Evolutionary conservation across 2,329 filamentous ascomycete genomes (phyloP).

Genomic region (Diaporthe australafricana): DNA sequence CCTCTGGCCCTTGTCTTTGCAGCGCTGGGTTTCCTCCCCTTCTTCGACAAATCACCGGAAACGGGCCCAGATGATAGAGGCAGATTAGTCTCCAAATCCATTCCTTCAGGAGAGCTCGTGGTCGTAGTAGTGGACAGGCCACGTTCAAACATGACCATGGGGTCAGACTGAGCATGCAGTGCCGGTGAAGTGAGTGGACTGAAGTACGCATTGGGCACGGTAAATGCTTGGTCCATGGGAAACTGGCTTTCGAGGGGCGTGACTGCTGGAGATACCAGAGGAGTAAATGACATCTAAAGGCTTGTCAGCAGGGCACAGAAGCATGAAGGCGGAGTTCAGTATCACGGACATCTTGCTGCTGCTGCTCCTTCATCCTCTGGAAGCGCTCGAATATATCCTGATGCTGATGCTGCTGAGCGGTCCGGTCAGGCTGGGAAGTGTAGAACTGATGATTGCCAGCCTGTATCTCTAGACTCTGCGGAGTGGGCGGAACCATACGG

Average conservation of each 20-base stretch:
- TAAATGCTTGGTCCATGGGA: conserved; percentile 67
- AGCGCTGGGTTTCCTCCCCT: conserved; percentile 63
- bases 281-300: conserved; percentile 78
- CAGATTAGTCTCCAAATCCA: conserved; percentile 61
- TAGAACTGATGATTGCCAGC: conserved; percentile 70
- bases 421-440: conserved; percentile 62
- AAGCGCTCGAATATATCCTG: conserved; percentile 75
- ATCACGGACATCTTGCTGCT: conserved; percentile 72
- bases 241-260: conserved; percentile 82
- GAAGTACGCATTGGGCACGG: conserved; percentile 79
- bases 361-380: conserved; percentile 70
- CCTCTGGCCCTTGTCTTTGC: conserved; percentile 64
- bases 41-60: conserved; percentile 63
- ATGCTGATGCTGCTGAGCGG: conserved; percentile 64
- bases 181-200: conserved; percentile 86
- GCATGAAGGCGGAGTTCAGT: background rate
- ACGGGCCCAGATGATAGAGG: conserved; percentile 50
- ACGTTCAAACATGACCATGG: conserved; percentile 57
- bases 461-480: conserved; percentile 83
- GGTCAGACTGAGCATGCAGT: conserved; percentile 76
- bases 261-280: conserved; percentile 85
- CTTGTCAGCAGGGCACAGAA: conserved; percentile 42
- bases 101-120: conserved; percentile 68
- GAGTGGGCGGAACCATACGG: conserved; percentile 80
- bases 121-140: conserved; percentile 52